phyloP scores from a whole-genome alignment of 2,329 filamentous ascomycete genomes.

The Hysterium pulicare region DNA sequence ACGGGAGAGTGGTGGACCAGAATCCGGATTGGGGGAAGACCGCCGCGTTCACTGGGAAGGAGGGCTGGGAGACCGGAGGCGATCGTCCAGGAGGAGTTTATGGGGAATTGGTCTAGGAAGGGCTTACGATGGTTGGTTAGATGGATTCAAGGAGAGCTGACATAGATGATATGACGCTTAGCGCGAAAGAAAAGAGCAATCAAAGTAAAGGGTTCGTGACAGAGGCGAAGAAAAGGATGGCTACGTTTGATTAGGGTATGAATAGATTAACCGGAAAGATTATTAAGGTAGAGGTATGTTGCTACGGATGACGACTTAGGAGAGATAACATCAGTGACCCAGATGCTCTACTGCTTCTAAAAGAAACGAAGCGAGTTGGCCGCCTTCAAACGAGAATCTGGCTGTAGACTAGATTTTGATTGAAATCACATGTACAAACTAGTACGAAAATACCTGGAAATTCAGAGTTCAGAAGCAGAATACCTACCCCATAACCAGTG shows the following conservation, averaged over 20 bases:
- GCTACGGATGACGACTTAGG: too few relatives aligned
- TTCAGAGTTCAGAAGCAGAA: too few relatives aligned
- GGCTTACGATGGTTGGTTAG: conserved; percentile 22
- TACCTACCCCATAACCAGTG: conserved; percentile 35
- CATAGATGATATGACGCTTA: background rate
- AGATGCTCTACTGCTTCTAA: too few relatives aligned
- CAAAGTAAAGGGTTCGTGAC: background rate
- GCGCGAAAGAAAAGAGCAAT: background rate
- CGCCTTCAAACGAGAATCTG: too few relatives aligned
- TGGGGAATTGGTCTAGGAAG: conserved; percentile 28
- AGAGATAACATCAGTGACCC: too few relatives aligned
- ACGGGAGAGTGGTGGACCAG: conserved; percentile 30
- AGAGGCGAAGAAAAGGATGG: background rate
- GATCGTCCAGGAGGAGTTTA: conserved; percentile 38
- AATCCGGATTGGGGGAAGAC: conserved; percentile 33
- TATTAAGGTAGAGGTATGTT: too few relatives aligned
- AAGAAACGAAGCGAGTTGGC: too few relatives aligned
- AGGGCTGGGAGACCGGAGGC: conserved; percentile 32
- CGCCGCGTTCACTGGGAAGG: conserved; percentile 18
- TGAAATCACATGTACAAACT: too few relatives aligned
- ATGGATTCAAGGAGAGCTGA: conserved; percentile 1
- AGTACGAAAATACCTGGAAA: too few relatives aligned
- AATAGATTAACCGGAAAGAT: too few relatives aligned
- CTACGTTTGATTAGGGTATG: background rate
- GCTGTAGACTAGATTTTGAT: too few relatives aligned